These are phyloP conservation scores for Scedosporium minutisporum DNA, from an alignment of 2,329 filamentous ascomycete genomes.

Conservation along the genomic window DNA sequence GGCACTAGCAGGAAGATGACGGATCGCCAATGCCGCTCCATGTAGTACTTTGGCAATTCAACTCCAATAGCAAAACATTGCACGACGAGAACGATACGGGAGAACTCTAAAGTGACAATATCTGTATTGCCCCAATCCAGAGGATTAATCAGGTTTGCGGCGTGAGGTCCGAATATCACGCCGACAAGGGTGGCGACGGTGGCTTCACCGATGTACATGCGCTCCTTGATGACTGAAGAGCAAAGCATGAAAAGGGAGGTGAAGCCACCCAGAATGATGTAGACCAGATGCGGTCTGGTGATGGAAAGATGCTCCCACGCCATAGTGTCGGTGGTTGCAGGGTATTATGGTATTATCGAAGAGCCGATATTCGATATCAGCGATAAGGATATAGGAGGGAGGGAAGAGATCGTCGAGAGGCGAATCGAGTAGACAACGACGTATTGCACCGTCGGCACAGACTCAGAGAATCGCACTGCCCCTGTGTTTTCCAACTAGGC, in stretches of 20 bases:
- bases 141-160: conserved; percentile 70
- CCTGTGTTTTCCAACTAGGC: too few relatives aligned
- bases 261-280: conserved; percentile 96
- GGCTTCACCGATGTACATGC: conserved; percentile 95
- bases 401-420: neutral
- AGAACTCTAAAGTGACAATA: conserved; percentile 81
- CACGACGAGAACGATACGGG: conserved; percentile 78
- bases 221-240: conserved; percentile 96
- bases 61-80: conserved; percentile 90
- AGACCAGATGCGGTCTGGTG: conserved; percentile 94
- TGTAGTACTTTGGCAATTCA: conserved; percentile 86
- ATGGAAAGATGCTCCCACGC: conserved; percentile 74
- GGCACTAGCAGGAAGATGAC: conserved; percentile 81
- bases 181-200: conserved; percentile 85
- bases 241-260: conserved; percentile 97
- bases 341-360: neutral
- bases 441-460: too few relatives aligned
- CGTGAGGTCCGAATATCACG: conserved; percentile 81
- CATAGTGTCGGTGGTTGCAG: conserved; percentile 37
- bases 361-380: neutral
- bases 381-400: neutral
- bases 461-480: too few relatives aligned
- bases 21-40: conserved; percentile 96
- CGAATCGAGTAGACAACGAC: neutral
- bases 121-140: conserved; percentile 71